Base-by-base conservation (phyloP, 2,329 filamentous ascomycete genomes). In the Cercospora sesami region DNA sequence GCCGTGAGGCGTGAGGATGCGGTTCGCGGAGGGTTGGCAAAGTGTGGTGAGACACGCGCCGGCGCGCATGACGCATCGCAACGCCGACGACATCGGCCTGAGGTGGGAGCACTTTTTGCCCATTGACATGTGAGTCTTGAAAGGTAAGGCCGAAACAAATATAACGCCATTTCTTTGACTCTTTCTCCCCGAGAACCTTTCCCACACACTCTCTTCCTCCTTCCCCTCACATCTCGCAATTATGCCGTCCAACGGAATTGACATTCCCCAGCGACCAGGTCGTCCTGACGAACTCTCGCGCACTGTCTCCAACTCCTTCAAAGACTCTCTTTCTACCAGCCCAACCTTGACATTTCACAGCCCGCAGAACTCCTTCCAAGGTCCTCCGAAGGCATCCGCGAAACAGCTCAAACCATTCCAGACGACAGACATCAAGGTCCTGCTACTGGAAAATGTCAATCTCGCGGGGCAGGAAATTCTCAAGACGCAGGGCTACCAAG, bases 371-470 rank as follows among this genome's bases (percentile, higher is more conserved):
- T 83, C 85, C 72, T 78, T 75, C 68, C 80, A 70, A 73, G 77
- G 66, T 72, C 77, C 62, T 60, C 74, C 60, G 81, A 71, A 82
- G 76, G 66, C 81, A 78, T 73, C 85, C 39, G 75, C 83, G 9
- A 97, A 97, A 82, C 90, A 90, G 73, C 83, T 99, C 74, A 97
- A 97, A 83, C 95, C 95, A 16, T 99, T 99, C 82, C 90, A 94
- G 78, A 95, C 93, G 23, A 89, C 94, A 78, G 94, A 98, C 78
- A 93, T 99, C 82, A 98, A 97, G 83, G 96, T 99, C 66, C 83
- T 99, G 66, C 86, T 99, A 18, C 84, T 99, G 33, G 95, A 99
- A 80, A 99, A 98, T 81, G 92, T 99, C 77, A 99, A 99, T 80
- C 84, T 92, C 81, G 92, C 93, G 26, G 95, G 95, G 14, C 87